Evolutionary conservation across 2,329 filamentous ascomycete genomes (phyloP).

Genomic region (Trichoderma semiorbis): DNA sequence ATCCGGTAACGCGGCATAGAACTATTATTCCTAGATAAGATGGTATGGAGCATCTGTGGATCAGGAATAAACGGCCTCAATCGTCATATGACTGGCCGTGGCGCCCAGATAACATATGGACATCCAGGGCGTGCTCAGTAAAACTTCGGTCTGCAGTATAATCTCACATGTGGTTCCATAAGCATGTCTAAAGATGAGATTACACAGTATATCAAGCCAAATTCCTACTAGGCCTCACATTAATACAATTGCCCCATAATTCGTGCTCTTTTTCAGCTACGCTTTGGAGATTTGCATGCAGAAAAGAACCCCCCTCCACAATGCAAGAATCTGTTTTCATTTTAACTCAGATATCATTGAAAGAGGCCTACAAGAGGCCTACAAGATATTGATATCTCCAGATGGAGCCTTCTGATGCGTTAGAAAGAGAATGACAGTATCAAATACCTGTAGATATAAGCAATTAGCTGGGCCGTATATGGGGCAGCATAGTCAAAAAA

Average conservation of each 20-base stretch:
- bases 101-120: neutral
- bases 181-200: neutral
- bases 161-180: neutral
- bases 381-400: neutral
- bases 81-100: neutral
- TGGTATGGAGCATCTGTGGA: neutral
- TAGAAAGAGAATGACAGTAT: constrained; percentile 16
- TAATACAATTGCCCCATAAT: neutral
- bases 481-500: neutral
- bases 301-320: neutral
- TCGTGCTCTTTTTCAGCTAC: neutral
- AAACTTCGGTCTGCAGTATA: neutral
- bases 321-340: neutral
- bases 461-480: neutral
- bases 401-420: too few species aligned
- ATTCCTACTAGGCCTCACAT: neutral
- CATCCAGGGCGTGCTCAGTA: neutral
- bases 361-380: neutral
- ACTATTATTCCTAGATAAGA: neutral
- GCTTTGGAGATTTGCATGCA: neutral
- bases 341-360: neutral
- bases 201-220: neutral
- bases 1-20: neutral
- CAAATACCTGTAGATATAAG: neutral
- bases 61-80: neutral